phyloP scores from a whole-genome alignment of 164 flowering plant species.

The Macadamia integrifolia region DNA sequence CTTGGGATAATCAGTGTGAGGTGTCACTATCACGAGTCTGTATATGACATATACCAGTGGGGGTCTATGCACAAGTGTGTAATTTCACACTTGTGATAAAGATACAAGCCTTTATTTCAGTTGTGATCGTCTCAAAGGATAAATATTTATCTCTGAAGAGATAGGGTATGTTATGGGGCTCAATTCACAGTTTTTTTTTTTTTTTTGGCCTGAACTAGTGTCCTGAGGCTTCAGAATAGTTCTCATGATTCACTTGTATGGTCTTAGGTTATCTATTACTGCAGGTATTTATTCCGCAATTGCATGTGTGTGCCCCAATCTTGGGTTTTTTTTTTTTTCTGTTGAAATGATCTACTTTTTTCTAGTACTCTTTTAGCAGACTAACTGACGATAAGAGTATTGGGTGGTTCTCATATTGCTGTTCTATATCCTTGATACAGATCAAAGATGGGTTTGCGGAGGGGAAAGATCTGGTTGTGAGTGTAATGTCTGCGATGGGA shows the following conservation, averaged over 20 bases:
- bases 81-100: neutral
- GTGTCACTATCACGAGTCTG: too few species aligned
- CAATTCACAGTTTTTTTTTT: neutral
- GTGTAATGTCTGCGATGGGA: constrained; percentile 56
- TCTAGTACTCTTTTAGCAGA: neutral
- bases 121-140: neutral
- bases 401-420: neutral
- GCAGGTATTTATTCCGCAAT: neutral
- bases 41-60: neutral
- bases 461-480: constrained; percentile 50
- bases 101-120: too few species aligned
- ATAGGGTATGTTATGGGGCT: neutral
- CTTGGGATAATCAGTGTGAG: too few species aligned
- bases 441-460: constrained; percentile 50
- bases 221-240: too few species aligned
- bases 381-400: too few species aligned
- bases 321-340: too few species aligned
- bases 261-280: too few species aligned
- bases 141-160: neutral
- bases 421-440: constrained; percentile 13
- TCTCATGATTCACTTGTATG: too few species aligned
- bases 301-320: neutral
- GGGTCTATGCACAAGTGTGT: neutral
- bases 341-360: too few species aligned
- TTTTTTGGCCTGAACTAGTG: too few species aligned